phyloP scores from a whole-genome alignment of 495 filamentous ascomycete genomes.

The Peziza echinospora region DNA sequence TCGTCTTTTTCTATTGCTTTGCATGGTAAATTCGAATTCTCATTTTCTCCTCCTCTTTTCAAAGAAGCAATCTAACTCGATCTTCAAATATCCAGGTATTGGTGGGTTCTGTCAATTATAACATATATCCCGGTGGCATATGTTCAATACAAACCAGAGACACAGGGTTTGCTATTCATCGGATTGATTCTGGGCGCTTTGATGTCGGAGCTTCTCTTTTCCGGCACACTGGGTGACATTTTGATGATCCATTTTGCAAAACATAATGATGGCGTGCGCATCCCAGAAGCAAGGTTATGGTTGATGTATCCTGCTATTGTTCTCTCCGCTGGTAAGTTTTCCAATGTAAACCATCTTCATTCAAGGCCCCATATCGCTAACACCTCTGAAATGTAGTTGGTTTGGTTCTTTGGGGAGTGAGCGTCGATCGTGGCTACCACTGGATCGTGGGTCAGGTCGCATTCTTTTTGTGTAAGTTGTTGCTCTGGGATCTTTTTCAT shows the following conservation, averaged over 20 bases:
- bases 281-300: slow-evolving; percentile 40
- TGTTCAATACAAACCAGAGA: slow-evolving; percentile 26
- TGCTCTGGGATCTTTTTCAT: slow-evolving; percentile 7
- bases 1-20: slow-evolving; percentile 33
- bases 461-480: slow-evolving; percentile 27
- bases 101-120: slow-evolving; percentile 40
- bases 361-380: background rate
- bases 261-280: slow-evolving; percentile 25
- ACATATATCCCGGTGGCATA: slow-evolving; percentile 41
- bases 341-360: background rate
- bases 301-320: slow-evolving; percentile 33
- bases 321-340: slow-evolving; percentile 25
- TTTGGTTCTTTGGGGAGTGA: slow-evolving; percentile 35
- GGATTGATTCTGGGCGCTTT: slow-evolving; percentile 37
- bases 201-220: slow-evolving; percentile 32
- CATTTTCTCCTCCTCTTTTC: background rate
- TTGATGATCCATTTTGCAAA: slow-evolving; percentile 29
- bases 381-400: slow-evolving; percentile 8
- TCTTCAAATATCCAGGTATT: slow-evolving; percentile 32
- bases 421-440: slow-evolving; percentile 33
- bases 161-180: slow-evolving; percentile 37
- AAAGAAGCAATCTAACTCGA: too few relatives aligned
- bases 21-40: slow-evolving; percentile 21
- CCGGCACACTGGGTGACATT: slow-evolving; percentile 32
- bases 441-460: slow-evolving; percentile 41